Evolutionary conservation across 2,329 filamentous ascomycete species (phyloP).

Genomic region (Aspergillus sp.): DNA sequence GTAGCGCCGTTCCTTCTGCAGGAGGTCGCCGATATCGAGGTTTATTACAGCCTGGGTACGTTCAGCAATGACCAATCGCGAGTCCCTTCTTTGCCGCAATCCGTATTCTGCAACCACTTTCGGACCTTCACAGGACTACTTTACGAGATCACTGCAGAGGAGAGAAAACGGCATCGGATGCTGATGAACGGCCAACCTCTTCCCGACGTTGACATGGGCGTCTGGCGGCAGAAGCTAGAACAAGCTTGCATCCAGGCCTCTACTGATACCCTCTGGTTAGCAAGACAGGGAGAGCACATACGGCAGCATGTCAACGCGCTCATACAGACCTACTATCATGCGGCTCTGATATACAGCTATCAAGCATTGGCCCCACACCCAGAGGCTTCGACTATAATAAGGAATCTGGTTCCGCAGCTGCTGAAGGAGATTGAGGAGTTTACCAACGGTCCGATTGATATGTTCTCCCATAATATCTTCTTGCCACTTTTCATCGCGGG

Average conservation of each 20-base stretch:
- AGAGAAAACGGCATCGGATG: constrained; percentile 6
- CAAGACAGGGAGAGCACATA: neutral
- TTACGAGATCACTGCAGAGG: constrained; percentile 10
- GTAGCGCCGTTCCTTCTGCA: constrained; percentile 13
- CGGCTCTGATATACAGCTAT: constrained; percentile 21
- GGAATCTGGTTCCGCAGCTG: neutral
- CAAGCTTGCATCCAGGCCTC: constrained; percentile 8
- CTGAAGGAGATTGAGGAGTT: constrained; percentile 3
- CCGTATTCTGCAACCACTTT: constrained; percentile 5
- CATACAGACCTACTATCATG: constrained; percentile 17
- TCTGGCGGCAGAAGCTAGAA: constrained; percentile 10
- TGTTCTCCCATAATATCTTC: constrained; percentile 23
- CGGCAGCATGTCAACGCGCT: constrained; percentile 8
- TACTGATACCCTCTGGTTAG: neutral
- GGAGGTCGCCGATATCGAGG: constrained; percentile 16
- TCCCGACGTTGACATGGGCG: constrained; percentile 3
- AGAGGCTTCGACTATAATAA: neutral
- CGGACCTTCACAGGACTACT: constrained; percentile 11
- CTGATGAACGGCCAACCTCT: neutral
- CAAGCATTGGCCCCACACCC: constrained; percentile 15
- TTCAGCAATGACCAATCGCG: constrained; percentile 1
- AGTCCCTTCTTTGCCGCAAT: neutral
- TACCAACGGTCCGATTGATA: constrained; percentile 3
- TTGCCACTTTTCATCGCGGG: constrained; percentile 25
- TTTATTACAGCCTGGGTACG: constrained; percentile 8